Evolutionary conservation across 1,284 basidiomycete species (phyloP).

Genomic region (Ustilago nuda): DNA sequence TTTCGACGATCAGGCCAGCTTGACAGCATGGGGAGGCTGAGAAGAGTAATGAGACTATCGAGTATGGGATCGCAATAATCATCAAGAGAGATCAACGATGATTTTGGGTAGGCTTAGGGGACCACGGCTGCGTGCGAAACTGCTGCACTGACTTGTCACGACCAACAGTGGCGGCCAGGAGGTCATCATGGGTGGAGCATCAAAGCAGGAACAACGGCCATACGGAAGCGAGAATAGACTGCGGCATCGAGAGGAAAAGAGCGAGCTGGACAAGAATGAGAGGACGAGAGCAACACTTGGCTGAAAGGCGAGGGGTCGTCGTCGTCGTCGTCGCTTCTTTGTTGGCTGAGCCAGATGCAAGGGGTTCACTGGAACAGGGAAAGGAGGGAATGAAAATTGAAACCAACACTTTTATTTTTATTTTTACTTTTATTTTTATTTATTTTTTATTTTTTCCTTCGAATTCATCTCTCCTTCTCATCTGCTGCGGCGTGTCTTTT

Average conservation of each 20-base stretch:
- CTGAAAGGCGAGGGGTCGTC: not conserved
- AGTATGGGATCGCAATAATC: not conserved
- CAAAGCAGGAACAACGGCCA: slow-evolving; percentile 15
- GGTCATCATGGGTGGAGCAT: slow-evolving; percentile 10
- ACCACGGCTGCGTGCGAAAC: slow-evolving; percentile 5
- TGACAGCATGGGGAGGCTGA: not conserved
- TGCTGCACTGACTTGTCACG: not conserved
- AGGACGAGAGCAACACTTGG: not conserved
- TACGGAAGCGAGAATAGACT: not conserved
- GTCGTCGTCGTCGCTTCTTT: not conserved
- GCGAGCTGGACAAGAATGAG: not conserved
- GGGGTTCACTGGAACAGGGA: slow-evolving; percentile 1
- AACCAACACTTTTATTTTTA: slow-evolving; percentile 6
- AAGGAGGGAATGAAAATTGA: not conserved
- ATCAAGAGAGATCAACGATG: not conserved
- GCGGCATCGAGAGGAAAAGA: not conserved
- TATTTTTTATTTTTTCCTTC: not conserved
- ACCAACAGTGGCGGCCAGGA: slow-evolving; percentile 9
- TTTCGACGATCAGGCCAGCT: not conserved
- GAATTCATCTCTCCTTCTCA: not conserved
- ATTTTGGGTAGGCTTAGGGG: not conserved
- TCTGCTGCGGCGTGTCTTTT: slow-evolving; percentile 5
- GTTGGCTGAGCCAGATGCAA: slow-evolving; percentile 6
- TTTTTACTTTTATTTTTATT: not conserved
- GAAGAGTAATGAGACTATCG: not conserved